These are phyloP conservation scores for Catharanthus roseus DNA, from an alignment of 257 asterid species.

Conservation along the genomic window DNA sequence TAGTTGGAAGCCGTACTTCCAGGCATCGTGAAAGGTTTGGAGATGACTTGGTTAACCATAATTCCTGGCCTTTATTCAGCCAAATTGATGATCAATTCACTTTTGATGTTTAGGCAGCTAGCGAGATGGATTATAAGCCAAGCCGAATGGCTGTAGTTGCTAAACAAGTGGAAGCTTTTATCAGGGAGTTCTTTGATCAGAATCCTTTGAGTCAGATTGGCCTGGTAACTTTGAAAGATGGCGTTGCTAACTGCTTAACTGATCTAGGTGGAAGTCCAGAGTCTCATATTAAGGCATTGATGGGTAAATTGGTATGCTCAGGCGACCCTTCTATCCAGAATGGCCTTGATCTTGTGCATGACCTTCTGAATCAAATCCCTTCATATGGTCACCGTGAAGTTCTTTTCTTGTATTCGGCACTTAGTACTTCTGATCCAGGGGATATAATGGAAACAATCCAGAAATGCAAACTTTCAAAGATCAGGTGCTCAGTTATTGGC, in stretches of 20 bases:
- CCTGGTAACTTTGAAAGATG: constrained; percentile 67
- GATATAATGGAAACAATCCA: constrained; percentile 79
- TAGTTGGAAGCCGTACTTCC: neutral
- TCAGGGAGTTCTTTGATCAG: constrained; percentile 91
- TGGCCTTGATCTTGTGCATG: constrained; percentile 81
- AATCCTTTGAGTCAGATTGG: constrained; percentile 92
- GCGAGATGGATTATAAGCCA: constrained; percentile 82
- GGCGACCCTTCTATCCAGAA: constrained; percentile 95
- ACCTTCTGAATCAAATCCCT: constrained; percentile 75
- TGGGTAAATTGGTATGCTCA: constrained; percentile 84
- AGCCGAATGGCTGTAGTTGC: constrained; percentile 84
- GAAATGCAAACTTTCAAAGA: constrained; percentile 75
- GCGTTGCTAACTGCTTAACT: constrained; percentile 74
- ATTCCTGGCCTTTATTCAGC: neutral
- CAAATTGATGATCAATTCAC: constrained; percentile 14
- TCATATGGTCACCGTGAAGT: constrained; percentile 95
- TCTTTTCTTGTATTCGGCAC: constrained; percentile 84
- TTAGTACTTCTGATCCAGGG: constrained; percentile 88
- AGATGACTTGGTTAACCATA: neutral
- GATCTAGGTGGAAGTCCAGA: constrained; percentile 98
- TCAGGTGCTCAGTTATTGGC: constrained; percentile 86
- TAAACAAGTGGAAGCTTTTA: constrained; percentile 84
- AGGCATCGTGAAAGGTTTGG: neutral
- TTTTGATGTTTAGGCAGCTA: constrained; percentile 65
- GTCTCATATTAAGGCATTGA: constrained; percentile 84